Base-by-base conservation (phyloP, 257 asterid genomes). In the Paraleonurus japonicus region DNA sequence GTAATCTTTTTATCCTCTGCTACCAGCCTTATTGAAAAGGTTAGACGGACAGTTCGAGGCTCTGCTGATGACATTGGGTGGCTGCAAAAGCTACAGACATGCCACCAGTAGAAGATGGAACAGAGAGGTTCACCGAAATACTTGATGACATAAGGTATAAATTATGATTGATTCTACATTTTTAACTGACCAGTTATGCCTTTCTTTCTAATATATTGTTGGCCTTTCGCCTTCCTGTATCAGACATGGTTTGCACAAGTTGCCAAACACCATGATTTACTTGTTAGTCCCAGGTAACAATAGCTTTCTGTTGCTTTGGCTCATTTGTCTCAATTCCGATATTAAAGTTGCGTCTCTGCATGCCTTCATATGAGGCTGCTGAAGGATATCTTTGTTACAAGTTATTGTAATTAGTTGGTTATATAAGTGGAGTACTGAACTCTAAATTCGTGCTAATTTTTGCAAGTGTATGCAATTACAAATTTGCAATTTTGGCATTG, bases 21-120 rank as follows among this genome's bases (percentile, higher is more conserved):
- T 51, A 26, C 57, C 69, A 86, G 88, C 53, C 82, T 86, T 69
- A 55, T 86, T 77, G 91, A 81, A 65, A 82, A 86, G 80, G 97
- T 95, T 65, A 86, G 84, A 83, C 88, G 75, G 84, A 95, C 99
- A n/a, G 89, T 95, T 75, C 98, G 80, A 19, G 99, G 99, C 68
- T 92, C 99, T 32, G 99, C 98, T 67, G 90, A 88, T 80, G 98
- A 95, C 87, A 95, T 92, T 50, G 99, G 98, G 59, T 95, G 99
- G 99, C 73, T 95, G 75, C 96, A 84, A 58, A 75, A 67, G 90
- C 79, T 75, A 45, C 88, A 11, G 83, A 88, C 77, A 83, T 89
- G 95, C 99, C 99, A 53, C 96, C 96, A 0, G 94, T 92, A 58
- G 94, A 88, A 79, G 97, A 92, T 80, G 93, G 96, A 64, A 87